A percentile compares a stretch with the other conserved stretches of the same genome.
Conservation (phyloP, 495 filamentous ascomycete species). For the Thermothielavioides terrestris region DNA sequence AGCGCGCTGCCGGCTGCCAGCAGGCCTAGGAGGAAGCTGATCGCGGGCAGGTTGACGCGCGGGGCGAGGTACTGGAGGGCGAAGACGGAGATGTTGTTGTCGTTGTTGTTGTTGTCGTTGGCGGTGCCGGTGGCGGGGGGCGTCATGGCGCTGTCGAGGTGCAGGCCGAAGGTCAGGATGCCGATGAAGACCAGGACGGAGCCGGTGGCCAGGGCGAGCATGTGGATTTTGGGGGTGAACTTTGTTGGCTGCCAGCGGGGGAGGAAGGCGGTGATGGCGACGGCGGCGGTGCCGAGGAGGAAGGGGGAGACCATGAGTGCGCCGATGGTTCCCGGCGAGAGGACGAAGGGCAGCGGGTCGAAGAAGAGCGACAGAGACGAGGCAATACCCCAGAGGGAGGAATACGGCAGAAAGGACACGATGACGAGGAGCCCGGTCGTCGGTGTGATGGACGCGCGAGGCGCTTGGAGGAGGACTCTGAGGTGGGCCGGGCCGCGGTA, state of each 20-base stretch:
- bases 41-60: conserved; percentile 29
- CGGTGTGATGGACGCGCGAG: conserved; percentile 38
- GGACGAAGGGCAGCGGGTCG: conserved; percentile 34
- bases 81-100: conserved; percentile 15
- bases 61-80: conserved; percentile 19
- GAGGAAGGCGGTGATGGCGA: conserved; percentile 18
- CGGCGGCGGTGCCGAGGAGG: conserved; percentile 26
- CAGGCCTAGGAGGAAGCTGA: conserved; percentile 33
- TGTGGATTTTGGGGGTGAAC: conserved; percentile 24
- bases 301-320: conserved; percentile 36
- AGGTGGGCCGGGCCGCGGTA: conserved; percentile 22
- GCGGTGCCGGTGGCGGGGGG: conserved; percentile 8
- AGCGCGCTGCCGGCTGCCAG: conserved; percentile 28
- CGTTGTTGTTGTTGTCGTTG: neutral
- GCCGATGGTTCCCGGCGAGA: conserved; percentile 32
- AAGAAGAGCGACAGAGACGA: conserved; percentile 40
- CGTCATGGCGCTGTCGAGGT: conserved; percentile 31
- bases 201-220: conserved; percentile 25
- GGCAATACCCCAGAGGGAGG: conserved; percentile 35
- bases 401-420: conserved; percentile 33
- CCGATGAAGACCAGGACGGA: conserved; percentile 31
- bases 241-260: conserved; percentile 9
- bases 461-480: conserved; percentile 28
- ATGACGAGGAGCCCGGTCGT: conserved; percentile 36
- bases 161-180: conserved; percentile 34